Base-by-base conservation (phyloP, 2,329 filamentous ascomycete genomes). In the Sordariomycetes sp. region DNA sequence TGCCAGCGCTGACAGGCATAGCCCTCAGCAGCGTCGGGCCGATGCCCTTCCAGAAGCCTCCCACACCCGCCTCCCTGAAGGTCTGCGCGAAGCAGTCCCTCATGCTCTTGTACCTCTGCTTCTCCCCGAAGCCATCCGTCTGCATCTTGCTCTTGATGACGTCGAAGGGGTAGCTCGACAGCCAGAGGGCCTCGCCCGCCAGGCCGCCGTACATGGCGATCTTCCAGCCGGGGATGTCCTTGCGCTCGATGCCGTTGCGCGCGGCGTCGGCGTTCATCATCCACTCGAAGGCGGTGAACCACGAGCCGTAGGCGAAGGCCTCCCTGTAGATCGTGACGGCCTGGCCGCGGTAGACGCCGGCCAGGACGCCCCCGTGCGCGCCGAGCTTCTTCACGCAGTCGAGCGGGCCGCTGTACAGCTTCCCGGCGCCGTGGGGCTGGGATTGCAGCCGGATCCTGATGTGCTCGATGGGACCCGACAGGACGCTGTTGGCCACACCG, bases 111-210 rank as follows among this genome's bases (percentile, higher is more conserved):
- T 83, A 98, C 54, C 71, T 72, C 66, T 80, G 78, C 42, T 72
- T 63, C 32, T 57, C 41, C 5, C 85, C 86, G 54, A 95, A 92
- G 1, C 85, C 88, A 62, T 98, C 92, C 38, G 82, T 94, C 73
- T 98, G 92, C 90, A 96, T 95, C 75, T 94, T 96, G 63, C 86
- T 94, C 82, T 98, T 98, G 62, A 98, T 64, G 19, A 98, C 90
- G 61, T 98, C 92, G 44, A 98, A 82, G 16, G 92, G 92, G 63
- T 98, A 98, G 53, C 86, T 94, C 23, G 73, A 72, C 36, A 98
- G 66, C 92, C 92, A 98, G 37, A 98, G 72, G 34, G 79, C 86
- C 69, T 98, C 92, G 46, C 92, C 92, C 0, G 92, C 92, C 26
- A 98, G 60, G 29, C 92, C 92, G 43, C 92, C 92, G 57, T 96